A percentile compares a stretch with the other conserved stretches of the same genome.
Conservation (phyloP, 2,329 filamentous ascomycete genomes). For the Grosmannia penicillata region DNA sequence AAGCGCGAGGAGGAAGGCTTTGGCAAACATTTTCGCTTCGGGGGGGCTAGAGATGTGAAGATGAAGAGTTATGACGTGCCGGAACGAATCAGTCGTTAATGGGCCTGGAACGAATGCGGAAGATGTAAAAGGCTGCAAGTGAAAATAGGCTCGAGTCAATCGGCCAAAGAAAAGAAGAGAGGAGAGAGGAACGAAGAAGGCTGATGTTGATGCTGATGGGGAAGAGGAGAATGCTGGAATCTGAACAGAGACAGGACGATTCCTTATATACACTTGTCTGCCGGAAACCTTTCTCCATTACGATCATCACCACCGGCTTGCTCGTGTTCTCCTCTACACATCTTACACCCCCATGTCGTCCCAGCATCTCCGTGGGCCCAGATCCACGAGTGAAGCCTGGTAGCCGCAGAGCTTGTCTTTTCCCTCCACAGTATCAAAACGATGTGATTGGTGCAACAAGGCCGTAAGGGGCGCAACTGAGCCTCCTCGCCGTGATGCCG, state of each 20-base stretch:
- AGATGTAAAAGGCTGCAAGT: conserved; percentile 4
- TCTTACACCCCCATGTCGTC: no score
- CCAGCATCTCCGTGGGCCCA: no score
- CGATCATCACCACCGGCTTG: no score
- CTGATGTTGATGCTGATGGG: neutral
- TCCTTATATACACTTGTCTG: neutral
- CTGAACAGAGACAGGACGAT: neutral
- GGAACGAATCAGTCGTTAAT: conserved; percentile 7
- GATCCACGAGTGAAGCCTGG: no score
- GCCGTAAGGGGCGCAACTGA: no score
- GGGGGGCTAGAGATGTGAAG: neutral
- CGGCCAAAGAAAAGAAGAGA: conserved; percentile 1
- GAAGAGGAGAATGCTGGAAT: neutral
- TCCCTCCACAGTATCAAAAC: no score
- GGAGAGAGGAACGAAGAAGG: neutral
- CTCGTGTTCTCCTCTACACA: no score
- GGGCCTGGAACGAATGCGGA: conserved; percentile 4
- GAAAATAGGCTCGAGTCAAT: conserved; percentile 9
- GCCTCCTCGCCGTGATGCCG: no score
- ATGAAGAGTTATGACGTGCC: neutral
- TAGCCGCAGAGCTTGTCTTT: no score
- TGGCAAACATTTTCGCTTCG: conserved; percentile 14
- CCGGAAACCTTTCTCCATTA: no score
- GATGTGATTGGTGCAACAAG: no score
- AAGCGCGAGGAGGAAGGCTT: conserved; percentile 14